Evolutionary conservation across 1,284 basidiomycete species (phyloP).

Genomic region (Malassezia arunalokei): DNA sequence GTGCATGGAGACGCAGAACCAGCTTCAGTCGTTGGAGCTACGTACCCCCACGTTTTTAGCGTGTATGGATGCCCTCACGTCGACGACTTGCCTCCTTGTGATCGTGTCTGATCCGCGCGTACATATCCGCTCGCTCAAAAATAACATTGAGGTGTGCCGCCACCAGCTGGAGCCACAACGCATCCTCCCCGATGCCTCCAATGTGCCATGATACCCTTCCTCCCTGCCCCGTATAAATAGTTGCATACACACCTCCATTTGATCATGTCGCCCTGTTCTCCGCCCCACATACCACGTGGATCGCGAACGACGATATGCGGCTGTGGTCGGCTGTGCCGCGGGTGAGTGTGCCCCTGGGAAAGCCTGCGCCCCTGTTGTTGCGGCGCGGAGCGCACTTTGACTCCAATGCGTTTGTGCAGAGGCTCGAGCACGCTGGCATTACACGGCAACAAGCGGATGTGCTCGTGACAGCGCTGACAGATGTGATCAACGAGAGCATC

Average conservation of each 20-base stretch:
- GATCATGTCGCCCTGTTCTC: too few relatives aligned
- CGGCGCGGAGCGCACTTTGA: constrained; percentile 28
- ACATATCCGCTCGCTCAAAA: constrained; percentile 67
- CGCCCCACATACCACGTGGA: too few relatives aligned
- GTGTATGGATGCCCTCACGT: constrained; percentile 84
- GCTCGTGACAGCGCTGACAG: constrained; percentile 34
- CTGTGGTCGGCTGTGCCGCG: too few relatives aligned
- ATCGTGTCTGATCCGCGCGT: constrained; percentile 75
- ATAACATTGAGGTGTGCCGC: constrained; percentile 69
- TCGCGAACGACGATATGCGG: too few relatives aligned
- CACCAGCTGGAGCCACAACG: constrained; percentile 17
- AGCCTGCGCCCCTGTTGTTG: neutral
- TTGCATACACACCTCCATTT: too few relatives aligned
- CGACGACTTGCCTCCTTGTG: constrained; percentile 84
- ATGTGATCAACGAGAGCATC: constrained; percentile 43
- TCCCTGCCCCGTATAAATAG: too few relatives aligned
- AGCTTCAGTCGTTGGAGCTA: constrained; percentile 43
- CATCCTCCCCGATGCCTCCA: too few relatives aligned
- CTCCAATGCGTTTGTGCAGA: constrained; percentile 39
- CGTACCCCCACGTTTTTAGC: constrained; percentile 57
- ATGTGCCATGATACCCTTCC: too few relatives aligned
- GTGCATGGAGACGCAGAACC: constrained; percentile 52
- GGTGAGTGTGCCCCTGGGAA: too few relatives aligned
- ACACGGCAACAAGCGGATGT: constrained; percentile 38
- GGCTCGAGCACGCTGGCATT: constrained; percentile 41